A percentile compares a stretch with the other conserved stretches of the same genome.
These are phyloP conservation scores for Vanilla planifolia DNA, from an alignment of 106 monocot species.

Conservation along the genomic window DNA sequence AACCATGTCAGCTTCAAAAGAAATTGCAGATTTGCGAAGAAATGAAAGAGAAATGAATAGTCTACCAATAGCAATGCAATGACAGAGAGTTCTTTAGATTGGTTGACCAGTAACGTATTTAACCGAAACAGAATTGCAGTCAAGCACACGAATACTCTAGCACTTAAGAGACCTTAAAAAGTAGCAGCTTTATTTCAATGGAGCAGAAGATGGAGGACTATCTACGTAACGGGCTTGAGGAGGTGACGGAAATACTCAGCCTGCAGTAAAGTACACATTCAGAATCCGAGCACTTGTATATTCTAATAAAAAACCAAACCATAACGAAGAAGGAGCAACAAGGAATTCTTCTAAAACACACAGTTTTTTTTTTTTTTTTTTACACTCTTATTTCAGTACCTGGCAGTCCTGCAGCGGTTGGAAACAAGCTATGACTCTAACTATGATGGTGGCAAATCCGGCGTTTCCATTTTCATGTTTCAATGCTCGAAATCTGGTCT, in stretches of 20 bases:
- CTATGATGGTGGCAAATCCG: conserved; percentile 62
- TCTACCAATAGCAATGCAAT: not conserved
- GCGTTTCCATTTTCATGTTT: conserved; percentile 80
- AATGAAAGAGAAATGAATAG: not conserved
- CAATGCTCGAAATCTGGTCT: conserved; percentile 84
- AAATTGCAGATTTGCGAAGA: not conserved
- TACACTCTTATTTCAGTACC: conserved; percentile 42
- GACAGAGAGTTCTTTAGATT: not conserved
- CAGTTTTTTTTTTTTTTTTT: too few relatives aligned
- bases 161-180: too few relatives aligned
- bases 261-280: too few relatives aligned
- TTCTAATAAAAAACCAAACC: too few relatives aligned
- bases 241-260: conserved; percentile 92
- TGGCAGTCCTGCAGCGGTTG: conserved; percentile 85
- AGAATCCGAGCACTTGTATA: too few relatives aligned
- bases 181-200: conserved; percentile 10
- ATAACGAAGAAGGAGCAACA: too few relatives aligned
- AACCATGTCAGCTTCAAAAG: not conserved
- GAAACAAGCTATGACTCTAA: conserved; percentile 76
- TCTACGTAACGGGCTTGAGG: conserved; percentile 93
- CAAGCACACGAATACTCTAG: too few relatives aligned
- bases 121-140: too few relatives aligned
- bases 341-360: too few relatives aligned
- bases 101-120: too few relatives aligned
- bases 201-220: conserved; percentile 6